phyloP scores from a whole-genome alignment of 805 yeast genomes.

The Saturnispora saitoi region DNA sequence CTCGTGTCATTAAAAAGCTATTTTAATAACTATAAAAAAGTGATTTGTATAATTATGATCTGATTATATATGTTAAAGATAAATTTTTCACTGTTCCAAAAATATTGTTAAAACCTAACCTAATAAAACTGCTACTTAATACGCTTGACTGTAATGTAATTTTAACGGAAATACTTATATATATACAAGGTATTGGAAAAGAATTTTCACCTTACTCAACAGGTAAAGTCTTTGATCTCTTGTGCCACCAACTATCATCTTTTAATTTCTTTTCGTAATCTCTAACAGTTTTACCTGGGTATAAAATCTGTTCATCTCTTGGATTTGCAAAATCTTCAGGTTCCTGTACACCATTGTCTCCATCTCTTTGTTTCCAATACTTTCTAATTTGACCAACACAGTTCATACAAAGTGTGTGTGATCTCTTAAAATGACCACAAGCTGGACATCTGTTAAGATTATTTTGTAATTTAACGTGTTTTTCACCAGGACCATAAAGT shows the following conservation, averaged over 20 bases:
- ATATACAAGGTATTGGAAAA: constrained; percentile 1
- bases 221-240: constrained; percentile 49
- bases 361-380: constrained; percentile 46
- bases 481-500: constrained; percentile 73
- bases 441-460: constrained; percentile 88
- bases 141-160: too few species aligned
- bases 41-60: neutral
- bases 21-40: neutral
- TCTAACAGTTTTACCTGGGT: constrained; percentile 61
- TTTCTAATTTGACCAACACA: constrained; percentile 77
- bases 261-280: constrained; percentile 38
- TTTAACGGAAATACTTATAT: neutral
- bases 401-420: constrained; percentile 87
- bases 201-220: constrained; percentile 26
- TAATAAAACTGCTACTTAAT: too few species aligned
- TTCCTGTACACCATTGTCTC: constrained; percentile 19
- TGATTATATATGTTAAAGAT: neutral
- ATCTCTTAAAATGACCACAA: constrained; percentile 86
- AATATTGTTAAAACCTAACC: too few species aligned
- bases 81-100: too few species aligned
- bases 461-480: constrained; percentile 66
- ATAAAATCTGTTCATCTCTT: constrained; percentile 54
- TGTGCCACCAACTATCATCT: constrained; percentile 46
- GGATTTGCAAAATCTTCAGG: constrained; percentile 42
- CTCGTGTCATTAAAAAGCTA: neutral